Percentiles rank a stretch among this genome's conserved stretches.
These are phyloP conservation scores for Alternaria angustiovoidea DNA, from an alignment of 2,329 filamentous ascomycete genomes.

Conservation along the genomic window DNA sequence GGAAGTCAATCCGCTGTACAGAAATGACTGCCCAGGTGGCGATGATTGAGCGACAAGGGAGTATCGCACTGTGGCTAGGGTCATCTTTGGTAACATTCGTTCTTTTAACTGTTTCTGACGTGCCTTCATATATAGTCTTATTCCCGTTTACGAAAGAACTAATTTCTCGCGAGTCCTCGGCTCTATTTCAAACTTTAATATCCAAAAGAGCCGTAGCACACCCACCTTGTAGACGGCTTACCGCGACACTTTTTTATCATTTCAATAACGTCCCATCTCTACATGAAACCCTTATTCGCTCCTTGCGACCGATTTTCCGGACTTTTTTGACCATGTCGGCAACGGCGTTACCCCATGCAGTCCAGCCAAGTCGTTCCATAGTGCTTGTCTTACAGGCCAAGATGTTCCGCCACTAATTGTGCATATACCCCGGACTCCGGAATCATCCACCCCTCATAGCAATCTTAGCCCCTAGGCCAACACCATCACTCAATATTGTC, in stretches of 20 bases:
- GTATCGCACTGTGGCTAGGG: neutral
- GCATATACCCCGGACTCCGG: constrained; percentile 23
- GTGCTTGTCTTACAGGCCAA: constrained; percentile 25
- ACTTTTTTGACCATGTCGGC: neutral
- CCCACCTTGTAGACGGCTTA: neutral
- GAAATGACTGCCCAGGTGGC: constrained; percentile 48
- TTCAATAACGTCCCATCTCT: neutral
- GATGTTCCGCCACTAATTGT: constrained; percentile 42
- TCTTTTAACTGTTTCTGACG: neutral
- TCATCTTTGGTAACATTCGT: neutral
- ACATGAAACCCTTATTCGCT: neutral
- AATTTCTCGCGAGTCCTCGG: neutral
- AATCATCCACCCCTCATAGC: neutral
- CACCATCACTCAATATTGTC: neutral
- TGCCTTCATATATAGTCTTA: neutral
- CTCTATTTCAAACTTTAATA: neutral
- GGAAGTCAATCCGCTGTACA: constrained; percentile 50
- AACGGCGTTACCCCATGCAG: constrained; percentile 3
- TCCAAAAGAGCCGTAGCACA: neutral
- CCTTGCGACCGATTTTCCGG: neutral
- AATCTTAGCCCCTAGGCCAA: neutral
- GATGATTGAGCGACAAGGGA: constrained; percentile 32
- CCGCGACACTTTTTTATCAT: neutral
- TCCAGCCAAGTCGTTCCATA: constrained; percentile 29
- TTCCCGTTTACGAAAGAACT: neutral